Conservation (phyloP, 495 filamentous ascomycete genomes). For the Delitschia confertaspora region DNA sequence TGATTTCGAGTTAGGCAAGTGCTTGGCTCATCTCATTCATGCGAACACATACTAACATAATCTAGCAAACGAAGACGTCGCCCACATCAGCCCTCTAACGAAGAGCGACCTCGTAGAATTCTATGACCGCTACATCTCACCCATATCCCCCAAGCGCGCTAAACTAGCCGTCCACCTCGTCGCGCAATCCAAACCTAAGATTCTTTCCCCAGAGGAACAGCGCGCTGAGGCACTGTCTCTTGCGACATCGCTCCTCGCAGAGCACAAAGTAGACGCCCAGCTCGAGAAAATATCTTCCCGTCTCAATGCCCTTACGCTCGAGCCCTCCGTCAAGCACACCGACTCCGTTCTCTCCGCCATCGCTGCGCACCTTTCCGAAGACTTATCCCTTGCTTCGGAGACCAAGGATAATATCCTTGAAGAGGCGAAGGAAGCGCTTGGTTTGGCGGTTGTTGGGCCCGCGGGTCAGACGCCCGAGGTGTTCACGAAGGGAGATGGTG, state of each 20-base stretch:
- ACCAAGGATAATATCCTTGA: slow-evolving; percentile 39
- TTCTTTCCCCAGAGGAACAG: slow-evolving; percentile 44
- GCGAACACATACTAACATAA: slow-evolving; percentile 21
- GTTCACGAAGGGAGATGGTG: slow-evolving; percentile 36
- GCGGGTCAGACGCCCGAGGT: slow-evolving; percentile 36
- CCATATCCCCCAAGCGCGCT: slow-evolving; percentile 59
- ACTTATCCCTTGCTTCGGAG: slow-evolving; percentile 38
- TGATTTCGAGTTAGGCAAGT: slow-evolving; percentile 75
- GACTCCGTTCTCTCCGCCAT: slow-evolving; percentile 40
- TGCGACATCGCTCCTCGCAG: slow-evolving; percentile 45
- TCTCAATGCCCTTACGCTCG: slow-evolving; percentile 43
- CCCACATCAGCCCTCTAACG: slow-evolving; percentile 59
- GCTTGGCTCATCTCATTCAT: neutral
- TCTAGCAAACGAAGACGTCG: slow-evolving; percentile 66
- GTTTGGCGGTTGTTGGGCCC: slow-evolving; percentile 31
- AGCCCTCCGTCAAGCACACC: slow-evolving; percentile 31
- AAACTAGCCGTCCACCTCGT: slow-evolving; percentile 78
- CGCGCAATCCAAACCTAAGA: slow-evolving; percentile 46
- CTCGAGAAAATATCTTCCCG: slow-evolving; percentile 36
- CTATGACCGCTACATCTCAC: slow-evolving; percentile 67
- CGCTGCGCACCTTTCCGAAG: slow-evolving; percentile 43
- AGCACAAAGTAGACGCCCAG: slow-evolving; percentile 42
- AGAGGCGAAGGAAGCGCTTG: slow-evolving; percentile 40
- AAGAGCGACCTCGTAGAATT: slow-evolving; percentile 75
- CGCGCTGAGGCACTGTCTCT: slow-evolving; percentile 45